Base-by-base conservation (phyloP, 1,284 basidiomycete genomes). In the Naganishia albida region DNA sequence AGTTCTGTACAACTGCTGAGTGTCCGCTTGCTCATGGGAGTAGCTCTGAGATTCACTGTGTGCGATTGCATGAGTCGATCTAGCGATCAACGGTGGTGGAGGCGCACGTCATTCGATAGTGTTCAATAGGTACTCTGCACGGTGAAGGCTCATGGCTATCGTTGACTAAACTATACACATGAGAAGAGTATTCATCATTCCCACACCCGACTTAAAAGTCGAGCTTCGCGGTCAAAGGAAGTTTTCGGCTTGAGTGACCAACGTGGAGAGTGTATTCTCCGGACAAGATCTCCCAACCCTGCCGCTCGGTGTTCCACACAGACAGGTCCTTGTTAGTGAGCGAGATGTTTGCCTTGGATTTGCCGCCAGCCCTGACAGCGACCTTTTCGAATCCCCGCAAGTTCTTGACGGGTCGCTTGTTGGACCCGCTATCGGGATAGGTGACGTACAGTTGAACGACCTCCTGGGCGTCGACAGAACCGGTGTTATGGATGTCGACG, bases 371-470 rank as follows among this genome's bases (percentile, higher is more conserved):
- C 28, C 65, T 59, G 26, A 80, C 69, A 30, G 68, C 67, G 3
- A 76, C 70, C 68, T 80, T 78, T 20, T 68, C 67, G 60, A 76
- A 78, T 12, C 69, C 75, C 66, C 72, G 72, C 15, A 78, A 71
- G 48, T 73, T 67, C 51, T 70, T 65, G 46, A 72, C 54, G 3
- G 71, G 67, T 38, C 63, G 64, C 46, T 38, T 60, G 57, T 60
- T 50, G 46, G 34, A 50, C 15, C 57, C 57, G 38, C 46, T 60
- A 25, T 63, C 65, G n/a, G 50, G 50, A 50, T 62, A 59, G 12
- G 82, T 77, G 46, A 87, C 75, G 76, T 88, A 89, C 48, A 87
- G 76, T 72, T 88, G 87, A 3, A 85, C 82, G 66, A 86, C 81
- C 72, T 88, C 85, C n/a, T 85, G 83, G 44, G 87, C 87, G 2